Evolutionary conservation across 768 basidiomycete genomes (phyloP).

Genomic region (Amanita polypyramis): DNA sequence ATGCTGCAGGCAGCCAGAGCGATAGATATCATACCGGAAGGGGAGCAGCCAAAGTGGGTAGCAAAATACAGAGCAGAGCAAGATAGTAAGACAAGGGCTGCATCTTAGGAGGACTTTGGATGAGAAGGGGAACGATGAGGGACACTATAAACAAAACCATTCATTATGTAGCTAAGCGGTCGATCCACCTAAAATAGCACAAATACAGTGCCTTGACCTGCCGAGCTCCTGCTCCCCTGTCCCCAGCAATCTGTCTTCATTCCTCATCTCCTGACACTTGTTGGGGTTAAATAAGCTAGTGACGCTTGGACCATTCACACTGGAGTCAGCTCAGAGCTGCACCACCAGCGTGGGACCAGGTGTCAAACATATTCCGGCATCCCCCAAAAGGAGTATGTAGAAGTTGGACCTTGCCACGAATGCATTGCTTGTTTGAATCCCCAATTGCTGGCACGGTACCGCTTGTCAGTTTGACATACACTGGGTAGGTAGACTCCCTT

Average conservation of each 20-base stretch:
- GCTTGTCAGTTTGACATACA: too few species aligned
- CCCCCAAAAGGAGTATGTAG: not conserved
- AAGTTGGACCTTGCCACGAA: not conserved
- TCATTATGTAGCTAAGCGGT: not conserved
- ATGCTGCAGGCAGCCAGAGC: constrained; percentile 6
- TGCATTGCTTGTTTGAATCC: too few species aligned
- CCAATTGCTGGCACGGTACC: too few species aligned
- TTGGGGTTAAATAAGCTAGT: too few species aligned
- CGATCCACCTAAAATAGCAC: not conserved
- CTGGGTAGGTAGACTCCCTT: too few species aligned
- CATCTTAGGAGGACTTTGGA: not conserved
- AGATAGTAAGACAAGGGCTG: not conserved
- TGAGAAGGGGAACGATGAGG: not conserved
- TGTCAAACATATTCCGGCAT: not conserved
- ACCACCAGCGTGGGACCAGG: too few species aligned
- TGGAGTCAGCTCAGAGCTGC: too few species aligned
- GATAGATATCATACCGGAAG: constrained; percentile 6
- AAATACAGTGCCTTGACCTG: not conserved
- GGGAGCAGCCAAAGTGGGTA: constrained; percentile 7
- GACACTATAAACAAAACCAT: not conserved
- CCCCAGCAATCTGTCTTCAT: too few species aligned
- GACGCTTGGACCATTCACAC: too few species aligned
- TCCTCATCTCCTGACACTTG: too few species aligned
- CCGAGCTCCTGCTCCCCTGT: not conserved
- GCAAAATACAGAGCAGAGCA: constrained; percentile 5